Conservation (phyloP, 352 stramenopile genomes). For the Phytophthora sp. region DNA sequence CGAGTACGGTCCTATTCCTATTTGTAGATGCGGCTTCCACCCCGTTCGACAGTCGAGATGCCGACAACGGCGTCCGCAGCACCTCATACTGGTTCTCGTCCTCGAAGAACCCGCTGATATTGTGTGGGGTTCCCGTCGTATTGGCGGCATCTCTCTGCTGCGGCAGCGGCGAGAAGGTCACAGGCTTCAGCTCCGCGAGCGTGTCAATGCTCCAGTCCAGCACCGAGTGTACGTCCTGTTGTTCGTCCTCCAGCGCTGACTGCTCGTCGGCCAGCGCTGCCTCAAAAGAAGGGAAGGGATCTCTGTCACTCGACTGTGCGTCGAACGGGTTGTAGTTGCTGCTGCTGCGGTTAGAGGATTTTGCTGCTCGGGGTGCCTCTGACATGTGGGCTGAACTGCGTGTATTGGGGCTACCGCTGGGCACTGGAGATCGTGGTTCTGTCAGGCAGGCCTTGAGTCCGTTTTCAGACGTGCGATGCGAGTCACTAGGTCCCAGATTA, state of each 20-base stretch:
- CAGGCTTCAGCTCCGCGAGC: constrained; percentile 64
- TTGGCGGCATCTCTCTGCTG: constrained; percentile 39
- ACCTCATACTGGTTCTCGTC: constrained; percentile 55
- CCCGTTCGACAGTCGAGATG: neutral
- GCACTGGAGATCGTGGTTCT: too few species aligned
- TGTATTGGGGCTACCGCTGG: too few species aligned
- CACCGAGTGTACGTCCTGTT: constrained; percentile 16
- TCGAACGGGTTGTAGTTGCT: constrained; percentile 59
- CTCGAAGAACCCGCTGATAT: constrained; percentile 53
- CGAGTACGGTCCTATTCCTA: neutral
- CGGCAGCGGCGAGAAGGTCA: constrained; percentile 53
- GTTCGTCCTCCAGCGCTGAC: neutral
- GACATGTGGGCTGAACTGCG: constrained; percentile 13
- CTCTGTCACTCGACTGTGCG: constrained; percentile 32
- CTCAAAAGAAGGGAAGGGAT: constrained; percentile 62
- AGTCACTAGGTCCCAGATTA: too few species aligned
- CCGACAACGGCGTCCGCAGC: constrained; percentile 44
- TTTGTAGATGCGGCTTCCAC: neutral
- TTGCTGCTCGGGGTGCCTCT: constrained; percentile 8
- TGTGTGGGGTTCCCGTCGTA: neutral
- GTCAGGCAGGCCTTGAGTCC: too few species aligned
- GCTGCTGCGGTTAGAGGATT: neutral
- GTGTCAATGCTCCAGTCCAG: constrained; percentile 77
- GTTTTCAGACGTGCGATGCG: too few species aligned
- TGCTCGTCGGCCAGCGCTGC: constrained; percentile 40